Percentiles rank a stretch among this genome's conserved stretches.
These are phyloP conservation scores for Scheffersomyces lignosus DNA, from an alignment of 805 yeast species.

Conservation along the genomic window DNA sequence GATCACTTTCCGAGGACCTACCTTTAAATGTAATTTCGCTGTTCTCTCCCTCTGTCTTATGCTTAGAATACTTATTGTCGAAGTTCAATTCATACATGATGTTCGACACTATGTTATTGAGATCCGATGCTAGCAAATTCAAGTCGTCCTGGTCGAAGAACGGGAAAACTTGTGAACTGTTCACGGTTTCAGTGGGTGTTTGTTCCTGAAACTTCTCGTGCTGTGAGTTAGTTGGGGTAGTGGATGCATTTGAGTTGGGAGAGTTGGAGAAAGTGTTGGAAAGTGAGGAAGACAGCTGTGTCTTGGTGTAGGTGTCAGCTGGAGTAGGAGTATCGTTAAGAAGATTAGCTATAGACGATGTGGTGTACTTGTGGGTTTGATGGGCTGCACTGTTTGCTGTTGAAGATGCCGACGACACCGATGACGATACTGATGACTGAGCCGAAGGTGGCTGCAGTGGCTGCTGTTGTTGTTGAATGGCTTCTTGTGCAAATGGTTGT, in stretches of 20 bases:
- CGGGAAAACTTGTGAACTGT: constrained; percentile 2
- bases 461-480: too few species aligned
- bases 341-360: constrained; percentile 8
- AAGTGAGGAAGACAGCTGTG: constrained; percentile 4
- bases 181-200: neutral
- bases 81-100: constrained; percentile 37
- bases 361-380: constrained; percentile 5
- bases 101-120: constrained; percentile 40
- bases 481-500: too few species aligned
- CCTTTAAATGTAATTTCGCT: constrained; percentile 2
- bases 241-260: neutral
- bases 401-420: too few species aligned
- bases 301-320: neutral
- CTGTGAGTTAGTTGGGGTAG: constrained; percentile 3
- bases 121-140: constrained; percentile 35
- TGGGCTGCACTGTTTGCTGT: too few species aligned
- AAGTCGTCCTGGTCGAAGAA: constrained; percentile 31
- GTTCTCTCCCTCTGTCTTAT: constrained; percentile 1
- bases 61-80: constrained; percentile 9
- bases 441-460: too few species aligned
- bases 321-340: constrained; percentile 8
- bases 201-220: neutral
- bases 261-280: neutral
- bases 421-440: too few species aligned
- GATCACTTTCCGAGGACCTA: neutral